Conservation (phyloP, 805 yeast species). For the Pichia occidentalis region DNA sequence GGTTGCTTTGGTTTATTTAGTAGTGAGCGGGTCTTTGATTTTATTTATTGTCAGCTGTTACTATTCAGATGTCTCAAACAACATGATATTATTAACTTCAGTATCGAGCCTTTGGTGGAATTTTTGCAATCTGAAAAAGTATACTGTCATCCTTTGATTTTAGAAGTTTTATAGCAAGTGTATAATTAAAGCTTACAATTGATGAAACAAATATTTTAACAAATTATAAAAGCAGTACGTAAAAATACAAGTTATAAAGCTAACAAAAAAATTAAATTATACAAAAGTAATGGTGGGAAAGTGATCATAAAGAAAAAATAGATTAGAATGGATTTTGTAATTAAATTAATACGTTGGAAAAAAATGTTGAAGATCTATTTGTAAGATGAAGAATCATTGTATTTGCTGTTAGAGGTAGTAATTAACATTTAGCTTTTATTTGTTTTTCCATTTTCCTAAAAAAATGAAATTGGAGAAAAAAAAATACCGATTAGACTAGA, state of each 20-base stretch:
- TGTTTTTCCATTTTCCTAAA: too few species aligned
- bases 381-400: too few species aligned
- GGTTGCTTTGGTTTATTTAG: slow-evolving; percentile 29
- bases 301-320: background rate
- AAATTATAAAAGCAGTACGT: too few species aligned
- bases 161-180: slow-evolving; percentile 2
- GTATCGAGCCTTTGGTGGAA: background rate
- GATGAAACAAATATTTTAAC: background rate
- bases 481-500: slow-evolving; percentile 8
- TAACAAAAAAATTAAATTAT: too few species aligned
- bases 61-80: slow-evolving; percentile 9
- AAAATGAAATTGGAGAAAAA: background rate
- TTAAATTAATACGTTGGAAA: too few species aligned
- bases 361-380: too few species aligned
- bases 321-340: background rate
- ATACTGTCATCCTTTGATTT: slow-evolving; percentile 17
- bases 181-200: too few species aligned
- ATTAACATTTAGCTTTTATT: too few species aligned
- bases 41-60: slow-evolving; percentile 18
- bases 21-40: slow-evolving; percentile 21
- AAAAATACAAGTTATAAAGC: too few species aligned
- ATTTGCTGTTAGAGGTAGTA: too few species aligned
- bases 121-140: background rate
- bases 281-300: too few species aligned
- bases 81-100: background rate